phyloP scores from a whole-genome alignment of 306 rosid species.

The Comarum palustre region DNA sequence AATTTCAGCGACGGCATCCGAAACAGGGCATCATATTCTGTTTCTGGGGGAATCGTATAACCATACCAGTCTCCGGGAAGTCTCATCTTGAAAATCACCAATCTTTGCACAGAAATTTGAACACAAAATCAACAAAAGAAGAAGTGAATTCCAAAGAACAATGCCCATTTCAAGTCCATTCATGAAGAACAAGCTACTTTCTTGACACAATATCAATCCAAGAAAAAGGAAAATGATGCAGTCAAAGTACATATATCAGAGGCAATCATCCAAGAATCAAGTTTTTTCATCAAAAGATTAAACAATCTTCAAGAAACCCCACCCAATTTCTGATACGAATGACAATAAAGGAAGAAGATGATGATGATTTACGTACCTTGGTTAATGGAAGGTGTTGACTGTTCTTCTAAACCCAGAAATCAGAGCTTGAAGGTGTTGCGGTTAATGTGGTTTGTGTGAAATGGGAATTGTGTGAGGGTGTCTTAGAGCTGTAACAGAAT shows the following conservation, averaged over 20 bases:
- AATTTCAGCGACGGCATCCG: slow-evolving; percentile 60
- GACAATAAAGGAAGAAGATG: neutral
- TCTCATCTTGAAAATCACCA: slow-evolving; percentile 68
- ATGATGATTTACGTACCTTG: neutral
- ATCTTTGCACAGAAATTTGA: slow-evolving; percentile 36
- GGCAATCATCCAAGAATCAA: no score
- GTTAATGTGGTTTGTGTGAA: no score
- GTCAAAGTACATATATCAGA: neutral
- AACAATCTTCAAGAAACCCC: no score
- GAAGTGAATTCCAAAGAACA: neutral
- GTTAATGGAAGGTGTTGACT: neutral
- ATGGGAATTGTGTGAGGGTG: no score
- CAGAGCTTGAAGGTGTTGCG: no score
- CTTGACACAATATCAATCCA: neutral
- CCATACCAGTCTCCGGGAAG: slow-evolving; percentile 45
- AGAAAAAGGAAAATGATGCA: neutral
- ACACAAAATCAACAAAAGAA: neutral
- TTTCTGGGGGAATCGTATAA: slow-evolving; percentile 53
- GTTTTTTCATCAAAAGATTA: no score
- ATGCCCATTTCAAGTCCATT: neutral
- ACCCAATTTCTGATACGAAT: no score
- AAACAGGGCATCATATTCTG: slow-evolving; percentile 63
- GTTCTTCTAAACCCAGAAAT: neutral
- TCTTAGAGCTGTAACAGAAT: neutral
- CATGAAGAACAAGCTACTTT: neutral